phyloP scores from a whole-genome alignment of 768 basidiomycete species.

The Cyclocybe aegerita region DNA sequence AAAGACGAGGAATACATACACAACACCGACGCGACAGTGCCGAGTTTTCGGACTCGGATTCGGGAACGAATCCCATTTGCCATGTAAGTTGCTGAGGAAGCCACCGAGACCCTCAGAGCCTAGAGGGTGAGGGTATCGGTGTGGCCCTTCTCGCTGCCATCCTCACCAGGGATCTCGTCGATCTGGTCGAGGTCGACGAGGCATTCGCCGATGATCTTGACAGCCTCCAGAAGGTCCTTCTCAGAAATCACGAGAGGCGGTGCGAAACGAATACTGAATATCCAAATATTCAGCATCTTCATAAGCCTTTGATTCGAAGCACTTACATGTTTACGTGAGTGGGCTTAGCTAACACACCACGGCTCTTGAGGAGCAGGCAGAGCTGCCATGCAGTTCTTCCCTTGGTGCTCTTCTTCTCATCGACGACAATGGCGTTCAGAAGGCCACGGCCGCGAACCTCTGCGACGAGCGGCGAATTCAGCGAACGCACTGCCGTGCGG shows the following conservation, averaged over 20 bases:
- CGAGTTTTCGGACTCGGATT: too few relatives aligned
- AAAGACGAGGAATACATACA: too few relatives aligned
- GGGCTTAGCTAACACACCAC: conserved; percentile 93
- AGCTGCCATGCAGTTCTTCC: conserved; percentile 94
- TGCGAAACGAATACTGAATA: conserved; percentile 85
- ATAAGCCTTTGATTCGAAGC: background rate
- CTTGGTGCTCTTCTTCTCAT: conserved; percentile 74
- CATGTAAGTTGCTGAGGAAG: too few relatives aligned
- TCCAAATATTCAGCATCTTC: background rate
- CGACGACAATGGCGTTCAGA: conserved; percentile 91
- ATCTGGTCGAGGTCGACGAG: conserved; percentile 76
- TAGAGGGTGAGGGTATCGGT: conserved; percentile 24
- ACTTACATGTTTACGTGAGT: conserved; percentile 93
- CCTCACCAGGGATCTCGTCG: conserved; percentile 58
- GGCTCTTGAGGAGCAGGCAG: conserved; percentile 87
- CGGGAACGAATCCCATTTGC: too few relatives aligned
- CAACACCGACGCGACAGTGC: too few relatives aligned
- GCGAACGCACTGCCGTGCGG: conserved; percentile 57
- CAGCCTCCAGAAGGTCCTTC: conserved; percentile 72
- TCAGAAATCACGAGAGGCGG: conserved; percentile 95
- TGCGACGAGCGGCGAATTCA: conserved; percentile 71
- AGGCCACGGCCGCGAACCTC: conserved; percentile 85
- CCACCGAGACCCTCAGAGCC: background rate
- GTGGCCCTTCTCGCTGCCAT: conserved; percentile 60
- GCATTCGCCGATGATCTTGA: conserved; percentile 74